A percentile compares a stretch with the other conserved stretches of the same genome.
These are phyloP conservation scores for Fraxinus ornus DNA, from an alignment of 305 asterid species.

Conservation along the genomic window DNA sequence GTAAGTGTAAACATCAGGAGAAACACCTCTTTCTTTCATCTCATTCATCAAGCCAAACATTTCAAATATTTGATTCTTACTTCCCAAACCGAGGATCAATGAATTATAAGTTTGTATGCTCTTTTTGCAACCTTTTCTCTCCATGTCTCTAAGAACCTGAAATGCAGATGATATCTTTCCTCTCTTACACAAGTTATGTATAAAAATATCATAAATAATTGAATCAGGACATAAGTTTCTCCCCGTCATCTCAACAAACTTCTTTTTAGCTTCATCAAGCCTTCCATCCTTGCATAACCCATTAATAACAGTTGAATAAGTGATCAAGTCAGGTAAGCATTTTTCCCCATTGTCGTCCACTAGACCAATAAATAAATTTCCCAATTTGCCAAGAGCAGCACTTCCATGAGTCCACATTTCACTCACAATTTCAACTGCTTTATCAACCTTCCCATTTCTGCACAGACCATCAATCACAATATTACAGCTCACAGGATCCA, in stretches of 20 bases:
- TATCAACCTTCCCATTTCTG: conserved; percentile 68
- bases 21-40: not conserved
- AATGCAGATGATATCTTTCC: not conserved
- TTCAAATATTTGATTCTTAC: not conserved
- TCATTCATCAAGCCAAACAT: not conserved
- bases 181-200: not conserved
- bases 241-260: not conserved
- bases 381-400: conserved; percentile 82
- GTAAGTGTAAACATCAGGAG: not conserved
- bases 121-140: not conserved
- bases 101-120: not conserved
- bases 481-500: conserved; percentile 83
- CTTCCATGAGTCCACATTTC: conserved; percentile 95
- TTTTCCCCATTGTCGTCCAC: conserved; percentile 62
- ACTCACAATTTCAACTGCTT: conserved; percentile 72
- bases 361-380: conserved; percentile 72
- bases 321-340: conserved; percentile 76
- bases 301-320: conserved; percentile 74
- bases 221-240: not conserved
- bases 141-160: not conserved
- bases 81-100: not conserved
- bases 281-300: conserved; percentile 76
- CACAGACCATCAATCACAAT: conserved; percentile 84
- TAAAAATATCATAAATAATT: not conserved
- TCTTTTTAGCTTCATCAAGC: conserved; percentile 30